Percentiles rank a stretch among this genome's conserved stretches.
Conservation (phyloP, 2,329 filamentous ascomycete species). For the Botrytis paeoniae region DNA sequence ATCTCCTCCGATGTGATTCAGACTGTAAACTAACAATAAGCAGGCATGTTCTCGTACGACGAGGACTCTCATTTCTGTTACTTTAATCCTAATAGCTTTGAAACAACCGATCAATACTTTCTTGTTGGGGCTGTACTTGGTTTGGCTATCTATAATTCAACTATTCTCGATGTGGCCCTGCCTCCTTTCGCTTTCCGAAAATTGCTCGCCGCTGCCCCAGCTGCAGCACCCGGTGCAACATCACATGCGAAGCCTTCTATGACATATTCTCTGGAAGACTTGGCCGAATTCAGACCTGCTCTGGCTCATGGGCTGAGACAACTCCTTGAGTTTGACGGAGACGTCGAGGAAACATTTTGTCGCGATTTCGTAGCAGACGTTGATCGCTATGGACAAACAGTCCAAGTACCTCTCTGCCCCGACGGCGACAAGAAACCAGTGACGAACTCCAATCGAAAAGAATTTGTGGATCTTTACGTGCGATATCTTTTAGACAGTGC, state of each 20-base stretch:
- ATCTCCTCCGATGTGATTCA: constrained; percentile 5
- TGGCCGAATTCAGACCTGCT: constrained; percentile 75
- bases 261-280: constrained; percentile 74
- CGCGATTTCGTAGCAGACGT: constrained; percentile 76
- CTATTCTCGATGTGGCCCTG: constrained; percentile 82
- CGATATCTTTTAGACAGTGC: constrained; percentile 75
- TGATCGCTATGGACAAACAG: constrained; percentile 70
- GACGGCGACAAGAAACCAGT: constrained; percentile 73
- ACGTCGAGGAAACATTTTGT: constrained; percentile 77
- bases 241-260: constrained; percentile 59
- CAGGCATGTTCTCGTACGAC: constrained; percentile 89
- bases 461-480: constrained; percentile 85
- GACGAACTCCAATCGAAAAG: constrained; percentile 77
- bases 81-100: constrained; percentile 87
- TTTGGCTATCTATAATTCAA: constrained; percentile 91
- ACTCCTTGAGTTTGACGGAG: constrained; percentile 77
- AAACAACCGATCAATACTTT: constrained; percentile 89
- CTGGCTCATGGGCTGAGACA: constrained; percentile 73
- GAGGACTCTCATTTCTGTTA: constrained; percentile 89
- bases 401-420: constrained; percentile 67
- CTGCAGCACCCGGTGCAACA: constrained; percentile 51
- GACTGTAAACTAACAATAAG: constrained; percentile 21
- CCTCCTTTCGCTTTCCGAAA: constrained; percentile 90
- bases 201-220: constrained; percentile 73
- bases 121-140: constrained; percentile 84